Evolutionary conservation across 2,329 filamentous ascomycete genomes (phyloP), one percentile per base, ranked within the genome.

Genomic region (Fusarium nygamai): DNA sequence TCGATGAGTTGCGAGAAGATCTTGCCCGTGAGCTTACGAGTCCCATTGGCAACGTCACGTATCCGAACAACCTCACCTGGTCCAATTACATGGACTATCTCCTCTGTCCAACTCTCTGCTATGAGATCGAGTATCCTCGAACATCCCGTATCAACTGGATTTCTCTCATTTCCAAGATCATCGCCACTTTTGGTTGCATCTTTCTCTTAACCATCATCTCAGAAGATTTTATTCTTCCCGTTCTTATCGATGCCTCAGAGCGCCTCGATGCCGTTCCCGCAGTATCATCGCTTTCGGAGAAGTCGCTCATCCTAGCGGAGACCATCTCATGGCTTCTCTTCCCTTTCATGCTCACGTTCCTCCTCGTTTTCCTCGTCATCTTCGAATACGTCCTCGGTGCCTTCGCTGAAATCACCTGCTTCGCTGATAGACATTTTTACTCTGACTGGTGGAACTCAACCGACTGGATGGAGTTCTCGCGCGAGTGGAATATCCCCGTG

Each of bases 401-500:
- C 54, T 98, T 97, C 79, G 96, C 95, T 20, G 96, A 99, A 82
- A 93, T 98, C 76, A 98, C 95, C 24, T 89, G 92, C 78, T 98
- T 98, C 82, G 96, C 93, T 60, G 96, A 98, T 82, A 91, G 96
- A 46, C 94, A 96, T 83, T 98, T 98, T 85, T 99, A 98, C 85
- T 87, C 87, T 58, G 91, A 92, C 84, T 92, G 90, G 90, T 92
- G 91, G 91, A 93, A 93, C 83, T 91, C 89, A 76, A 93, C 92
- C 75, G 93, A 96, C 86, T 96, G 94, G 95, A 92, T 98, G 81
- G 95, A 98, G 83, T 99, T 98, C 84, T 95, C 92, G 17, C 91
- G 95, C 74, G 94, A 98, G 85, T 98, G 96, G 96, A 98, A 98
- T 81, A 91, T 97, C n/a, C 96, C 96, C 50, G 96, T 98, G 12